Percentiles rank a stretch among this genome's conserved stretches.
These are phyloP conservation scores for Cyclotella baltica DNA, from an alignment of 108 stramenopile genomes.

Conservation along the genomic window DNA sequence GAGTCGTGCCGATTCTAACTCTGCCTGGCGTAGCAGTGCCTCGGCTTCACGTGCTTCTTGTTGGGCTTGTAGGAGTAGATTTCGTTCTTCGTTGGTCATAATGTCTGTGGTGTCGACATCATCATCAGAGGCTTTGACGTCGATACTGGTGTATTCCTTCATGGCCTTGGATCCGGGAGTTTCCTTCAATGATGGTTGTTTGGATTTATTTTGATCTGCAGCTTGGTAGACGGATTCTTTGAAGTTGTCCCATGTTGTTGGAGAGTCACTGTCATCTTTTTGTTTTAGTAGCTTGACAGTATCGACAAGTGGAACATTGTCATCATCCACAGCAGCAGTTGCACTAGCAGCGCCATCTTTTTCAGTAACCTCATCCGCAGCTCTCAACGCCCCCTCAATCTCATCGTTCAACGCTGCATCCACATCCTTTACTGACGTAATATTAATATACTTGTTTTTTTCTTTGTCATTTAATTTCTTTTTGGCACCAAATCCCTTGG, in stretches of 20 bases:
- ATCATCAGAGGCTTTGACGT: slow-evolving; percentile 1
- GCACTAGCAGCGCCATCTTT: neutral
- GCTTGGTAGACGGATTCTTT: slow-evolving; percentile 18
- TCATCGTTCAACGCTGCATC: slow-evolving; percentile 24
- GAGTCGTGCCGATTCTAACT: slow-evolving; percentile 24
- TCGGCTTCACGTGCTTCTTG: slow-evolving; percentile 32
- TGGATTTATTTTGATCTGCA: slow-evolving; percentile 8
- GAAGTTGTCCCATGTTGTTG: slow-evolving; percentile 11
- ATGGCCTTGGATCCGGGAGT: slow-evolving; percentile 26
- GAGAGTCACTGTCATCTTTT: neutral
- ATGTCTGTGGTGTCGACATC: neutral
- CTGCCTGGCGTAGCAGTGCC: slow-evolving; percentile 12
- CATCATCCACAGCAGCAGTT: neutral
- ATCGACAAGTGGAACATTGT: neutral
- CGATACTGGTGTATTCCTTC: slow-evolving; percentile 33
- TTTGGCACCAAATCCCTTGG: neutral
- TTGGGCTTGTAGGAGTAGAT: slow-evolving; percentile 28
- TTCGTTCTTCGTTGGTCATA: neutral
- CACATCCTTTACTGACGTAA: slow-evolving; percentile 24
- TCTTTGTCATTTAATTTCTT: neutral
- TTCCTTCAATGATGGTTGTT: slow-evolving; percentile 11
- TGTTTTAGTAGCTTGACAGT: neutral
- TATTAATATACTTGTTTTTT: neutral
- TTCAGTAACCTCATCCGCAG: slow-evolving; percentile 24
- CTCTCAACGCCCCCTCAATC: slow-evolving; percentile 26